phyloP scores from a whole-genome alignment of 1,284 basidiomycete genomes.

The Polyporus tsugae region DNA sequence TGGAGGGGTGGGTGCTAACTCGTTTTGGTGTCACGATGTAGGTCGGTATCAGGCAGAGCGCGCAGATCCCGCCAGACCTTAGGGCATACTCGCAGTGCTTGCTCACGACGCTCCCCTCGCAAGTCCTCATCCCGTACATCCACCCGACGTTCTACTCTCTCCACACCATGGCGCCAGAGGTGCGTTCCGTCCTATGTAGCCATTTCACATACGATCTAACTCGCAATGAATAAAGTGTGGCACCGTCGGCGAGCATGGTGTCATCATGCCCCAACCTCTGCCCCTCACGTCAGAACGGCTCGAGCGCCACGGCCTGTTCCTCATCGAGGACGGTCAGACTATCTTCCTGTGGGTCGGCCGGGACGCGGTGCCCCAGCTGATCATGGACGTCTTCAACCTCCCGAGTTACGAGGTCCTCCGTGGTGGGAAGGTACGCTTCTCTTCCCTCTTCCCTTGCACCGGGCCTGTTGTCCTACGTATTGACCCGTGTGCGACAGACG shows the following conservation, averaged over 20 bases:
- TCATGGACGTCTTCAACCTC: conserved; percentile 94
- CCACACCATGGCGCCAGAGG: conserved; percentile 96
- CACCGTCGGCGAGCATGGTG: conserved; percentile 81
- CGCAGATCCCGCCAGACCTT: conserved; percentile 96
- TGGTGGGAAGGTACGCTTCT: conserved; percentile 83
- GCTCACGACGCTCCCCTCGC: conserved; percentile 90
- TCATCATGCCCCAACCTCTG: conserved; percentile 87
- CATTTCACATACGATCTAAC: not conserved
- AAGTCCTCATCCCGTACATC: conserved; percentile 92
- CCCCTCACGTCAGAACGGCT: conserved; percentile 94
- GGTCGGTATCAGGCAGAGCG: conserved; percentile 94
- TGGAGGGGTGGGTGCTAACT: not conserved
- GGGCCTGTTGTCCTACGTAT: no score
- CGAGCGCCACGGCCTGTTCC: conserved; percentile 94
- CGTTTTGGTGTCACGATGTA: conserved; percentile 41
- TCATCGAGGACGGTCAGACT: conserved; percentile 98
- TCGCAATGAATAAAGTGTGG: conserved; percentile 61
- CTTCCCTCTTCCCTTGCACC: not conserved
- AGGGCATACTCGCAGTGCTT: conserved; percentile 95
- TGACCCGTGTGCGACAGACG: conserved; percentile 55
- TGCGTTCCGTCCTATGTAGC: conserved; percentile 43
- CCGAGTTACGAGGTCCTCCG: conserved; percentile 88
- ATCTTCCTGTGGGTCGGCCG: conserved; percentile 98
- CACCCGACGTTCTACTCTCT: conserved; percentile 96
- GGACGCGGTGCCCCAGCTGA: conserved; percentile 94